Percentiles rank a stretch among this genome's conserved stretches.
phyloP scores from a whole-genome alignment of 257 asterid genomes.

The Nicotiana benthamiana region DNA sequence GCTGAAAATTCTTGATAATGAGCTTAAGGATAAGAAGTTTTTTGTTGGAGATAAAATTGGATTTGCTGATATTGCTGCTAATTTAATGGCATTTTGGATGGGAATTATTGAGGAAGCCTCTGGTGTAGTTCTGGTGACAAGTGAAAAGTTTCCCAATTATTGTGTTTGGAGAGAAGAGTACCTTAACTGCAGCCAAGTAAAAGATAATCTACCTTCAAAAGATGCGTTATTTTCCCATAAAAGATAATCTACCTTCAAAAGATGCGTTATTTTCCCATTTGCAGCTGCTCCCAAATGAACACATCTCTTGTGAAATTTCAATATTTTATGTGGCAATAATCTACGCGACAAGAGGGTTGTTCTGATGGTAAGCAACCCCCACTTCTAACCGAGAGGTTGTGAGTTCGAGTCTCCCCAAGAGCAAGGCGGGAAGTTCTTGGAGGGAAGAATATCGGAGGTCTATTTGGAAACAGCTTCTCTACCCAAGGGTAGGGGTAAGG shows the following conservation, averaged over 20 bases:
- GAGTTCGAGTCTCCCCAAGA: too few relatives aligned
- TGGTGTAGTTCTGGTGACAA: not conserved
- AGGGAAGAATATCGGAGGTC: too few relatives aligned
- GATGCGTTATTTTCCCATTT: not conserved
- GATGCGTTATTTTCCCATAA: not conserved
- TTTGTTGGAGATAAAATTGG: constrained; percentile 7
- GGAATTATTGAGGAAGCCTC: not conserved
- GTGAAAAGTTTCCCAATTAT: constrained; percentile 5
- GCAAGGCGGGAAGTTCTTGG: too few relatives aligned
- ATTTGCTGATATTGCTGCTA: not conserved
- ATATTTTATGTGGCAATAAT: not conserved
- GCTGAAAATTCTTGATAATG: not conserved
- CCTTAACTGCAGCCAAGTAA: not conserved
- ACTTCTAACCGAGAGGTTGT: too few relatives aligned
- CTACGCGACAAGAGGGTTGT: too few relatives aligned
- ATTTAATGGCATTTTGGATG: not conserved
- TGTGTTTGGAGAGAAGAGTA: constrained; percentile 8
- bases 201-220: constrained; percentile 4
- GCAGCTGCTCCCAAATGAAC: not conserved
- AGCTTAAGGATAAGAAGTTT: not conserved
- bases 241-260: constrained; percentile 4
- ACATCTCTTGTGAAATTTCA: not conserved
- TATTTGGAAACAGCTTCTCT: too few relatives aligned
- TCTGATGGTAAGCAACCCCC: too few relatives aligned
- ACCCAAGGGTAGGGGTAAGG: too few relatives aligned